A percentile compares a stretch with the other conserved stretches of the same genome.
These are phyloP conservation scores for Dactylellina parvicollis DNA, from an alignment of 2,329 filamentous ascomycete species.

Conservation along the genomic window DNA sequence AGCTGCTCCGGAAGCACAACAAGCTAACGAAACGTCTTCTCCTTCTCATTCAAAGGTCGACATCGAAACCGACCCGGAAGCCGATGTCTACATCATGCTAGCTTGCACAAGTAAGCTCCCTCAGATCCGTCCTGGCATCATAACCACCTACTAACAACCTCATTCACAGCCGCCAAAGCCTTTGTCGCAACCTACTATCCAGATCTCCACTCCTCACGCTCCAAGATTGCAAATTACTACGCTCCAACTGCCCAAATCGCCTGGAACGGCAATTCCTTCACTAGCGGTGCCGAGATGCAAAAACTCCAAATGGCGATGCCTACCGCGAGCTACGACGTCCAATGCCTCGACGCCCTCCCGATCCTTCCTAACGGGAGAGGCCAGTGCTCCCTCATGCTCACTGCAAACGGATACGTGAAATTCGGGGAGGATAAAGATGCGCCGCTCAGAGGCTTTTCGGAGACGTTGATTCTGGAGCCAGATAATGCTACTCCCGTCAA, in stretches of 20 bases:
- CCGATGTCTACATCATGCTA: constrained; percentile 38
- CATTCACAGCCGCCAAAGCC: constrained; percentile 70
- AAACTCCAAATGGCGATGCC: constrained; percentile 74
- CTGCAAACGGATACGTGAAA: constrained; percentile 76
- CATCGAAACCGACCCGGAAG: constrained; percentile 13
- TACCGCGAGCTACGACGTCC: constrained; percentile 74
- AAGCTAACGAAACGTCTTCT: constrained; percentile 4
- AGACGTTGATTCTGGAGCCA: constrained; percentile 82
- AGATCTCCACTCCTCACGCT: constrained; percentile 71
- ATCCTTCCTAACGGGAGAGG: constrained; percentile 64
- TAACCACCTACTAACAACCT: not conserved
- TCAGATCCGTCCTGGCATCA: not conserved
- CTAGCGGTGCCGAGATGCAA: constrained; percentile 73
- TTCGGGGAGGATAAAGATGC: constrained; percentile 73
- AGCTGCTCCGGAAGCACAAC: no score
- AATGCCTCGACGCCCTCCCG: constrained; percentile 77
- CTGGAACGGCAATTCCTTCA: constrained; percentile 78
- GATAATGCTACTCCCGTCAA: constrained; percentile 50
- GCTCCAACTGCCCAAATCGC: constrained; percentile 73
- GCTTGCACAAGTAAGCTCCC: constrained; percentile 30
- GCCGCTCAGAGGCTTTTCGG: constrained; percentile 76
- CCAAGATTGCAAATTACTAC: constrained; percentile 75
- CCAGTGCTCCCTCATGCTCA: constrained; percentile 76
- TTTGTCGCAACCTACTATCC: constrained; percentile 81
- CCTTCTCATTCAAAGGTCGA: constrained; percentile 8